These are phyloP conservation scores for Ceratocystis lukuohia DNA, from an alignment of 2,329 filamentous ascomycete species.

Conservation along the genomic window DNA sequence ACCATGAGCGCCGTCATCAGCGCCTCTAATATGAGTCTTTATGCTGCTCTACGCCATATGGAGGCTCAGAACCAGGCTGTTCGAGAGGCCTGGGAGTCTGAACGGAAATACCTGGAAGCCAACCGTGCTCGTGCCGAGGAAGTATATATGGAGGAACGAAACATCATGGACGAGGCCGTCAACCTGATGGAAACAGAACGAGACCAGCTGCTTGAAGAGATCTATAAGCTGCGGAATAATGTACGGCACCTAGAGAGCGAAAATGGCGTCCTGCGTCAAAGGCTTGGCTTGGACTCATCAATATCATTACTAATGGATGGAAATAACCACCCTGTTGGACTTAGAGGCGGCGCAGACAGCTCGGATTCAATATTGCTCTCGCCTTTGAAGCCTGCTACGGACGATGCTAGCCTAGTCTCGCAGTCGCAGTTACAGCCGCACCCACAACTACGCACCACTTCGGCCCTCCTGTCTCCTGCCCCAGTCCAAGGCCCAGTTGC, in stretches of 20 bases:
- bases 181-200: slow-evolving; percentile 36
- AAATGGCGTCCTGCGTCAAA: slow-evolving; percentile 25
- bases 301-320: neutral
- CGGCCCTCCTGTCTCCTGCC: slow-evolving; percentile 6
- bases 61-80: slow-evolving; percentile 32
- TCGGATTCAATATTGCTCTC: slow-evolving; percentile 20
- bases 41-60: slow-evolving; percentile 27
- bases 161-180: slow-evolving; percentile 40
- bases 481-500: slow-evolving; percentile 16
- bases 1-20: slow-evolving; percentile 6
- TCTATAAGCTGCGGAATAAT: slow-evolving; percentile 31
- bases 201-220: slow-evolving; percentile 29
- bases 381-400: slow-evolving; percentile 19
- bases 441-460: neutral
- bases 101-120: slow-evolving; percentile 40
- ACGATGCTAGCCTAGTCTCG: neutral
- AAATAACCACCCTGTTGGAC: neutral
- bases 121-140: slow-evolving; percentile 41
- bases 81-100: slow-evolving; percentile 39
- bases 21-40: slow-evolving; percentile 14
- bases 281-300: neutral
- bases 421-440: slow-evolving; percentile 2
- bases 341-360: slow-evolving; percentile 16
- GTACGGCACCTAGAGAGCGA: slow-evolving; percentile 29
- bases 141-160: slow-evolving; percentile 42